Percentiles rank a stretch among this genome's conserved stretches.
Conservation (phyloP, 148 eudicot species). For the Rhododendron henanense region DNA sequence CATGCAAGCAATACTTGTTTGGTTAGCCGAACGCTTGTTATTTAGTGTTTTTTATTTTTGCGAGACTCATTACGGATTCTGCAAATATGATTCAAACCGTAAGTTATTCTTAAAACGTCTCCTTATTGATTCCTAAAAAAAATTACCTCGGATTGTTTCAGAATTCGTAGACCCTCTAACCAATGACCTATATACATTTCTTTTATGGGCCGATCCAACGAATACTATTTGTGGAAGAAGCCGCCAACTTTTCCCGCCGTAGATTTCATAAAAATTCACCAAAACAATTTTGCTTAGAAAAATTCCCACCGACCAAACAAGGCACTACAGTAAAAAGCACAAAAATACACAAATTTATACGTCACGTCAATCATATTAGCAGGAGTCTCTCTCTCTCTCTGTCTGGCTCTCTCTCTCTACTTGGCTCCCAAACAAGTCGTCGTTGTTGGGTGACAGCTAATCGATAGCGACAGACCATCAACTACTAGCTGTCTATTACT, state of each 20-base stretch:
- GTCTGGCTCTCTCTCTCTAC: neutral
- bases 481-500: neutral
- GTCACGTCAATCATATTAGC: neutral
- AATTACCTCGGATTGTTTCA: too few relatives aligned
- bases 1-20: too few relatives aligned
- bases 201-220: neutral
- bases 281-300: neutral
- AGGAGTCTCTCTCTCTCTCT: too few relatives aligned
- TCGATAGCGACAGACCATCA: constrained; percentile 5
- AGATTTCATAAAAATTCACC: neutral
- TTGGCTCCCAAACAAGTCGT: neutral
- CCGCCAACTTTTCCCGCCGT: neutral
- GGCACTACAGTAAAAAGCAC: neutral
- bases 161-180: too few relatives aligned
- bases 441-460: neutral
- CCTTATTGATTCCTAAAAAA: too few relatives aligned
- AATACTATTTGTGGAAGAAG: too few relatives aligned
- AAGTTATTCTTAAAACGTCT: too few relatives aligned
- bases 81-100: too few relatives aligned
- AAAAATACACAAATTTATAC: neutral
- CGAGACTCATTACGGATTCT: too few relatives aligned
- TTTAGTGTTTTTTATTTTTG: too few relatives aligned
- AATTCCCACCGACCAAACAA: constrained; percentile 6
- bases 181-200: neutral
- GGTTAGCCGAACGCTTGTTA: too few relatives aligned